Conservation (phyloP, 2,329 filamentous ascomycete genomes). For the Diaporthe aspalathi region DNA sequence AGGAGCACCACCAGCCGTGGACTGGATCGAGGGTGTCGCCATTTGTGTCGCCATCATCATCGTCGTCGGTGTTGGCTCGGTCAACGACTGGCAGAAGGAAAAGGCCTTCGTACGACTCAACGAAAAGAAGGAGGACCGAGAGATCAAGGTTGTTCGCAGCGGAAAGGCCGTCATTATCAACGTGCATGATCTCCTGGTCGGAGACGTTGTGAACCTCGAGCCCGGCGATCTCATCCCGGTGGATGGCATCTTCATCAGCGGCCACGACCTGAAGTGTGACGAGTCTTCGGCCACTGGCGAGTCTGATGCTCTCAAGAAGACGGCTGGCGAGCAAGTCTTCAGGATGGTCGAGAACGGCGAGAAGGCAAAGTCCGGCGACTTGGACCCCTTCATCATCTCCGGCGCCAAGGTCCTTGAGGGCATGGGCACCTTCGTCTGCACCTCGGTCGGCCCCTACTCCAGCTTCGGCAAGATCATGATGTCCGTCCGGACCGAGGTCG, state of each 20-base stretch:
- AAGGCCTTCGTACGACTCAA: constrained; percentile 70
- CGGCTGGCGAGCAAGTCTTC: constrained; percentile 67
- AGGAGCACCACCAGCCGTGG: constrained; percentile 56
- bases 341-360: constrained; percentile 62
- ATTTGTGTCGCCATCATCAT: constrained; percentile 72
- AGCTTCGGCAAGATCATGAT: constrained; percentile 67
- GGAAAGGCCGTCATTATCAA: constrained; percentile 71
- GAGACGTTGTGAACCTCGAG: constrained; percentile 75
- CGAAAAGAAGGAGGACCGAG: constrained; percentile 68
- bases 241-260: constrained; percentile 73
- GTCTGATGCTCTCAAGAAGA: constrained; percentile 76
- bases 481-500: constrained; percentile 62
- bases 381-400: constrained; percentile 75
- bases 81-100: constrained; percentile 74
- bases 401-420: constrained; percentile 66
- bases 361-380: constrained; percentile 52
- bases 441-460: constrained; percentile 66
- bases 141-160: constrained; percentile 73
- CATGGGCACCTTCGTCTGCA: constrained; percentile 65
- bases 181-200: constrained; percentile 72
- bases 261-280: constrained; percentile 75
- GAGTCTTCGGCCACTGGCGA: constrained; percentile 78
- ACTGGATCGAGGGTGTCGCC: constrained; percentile 73
- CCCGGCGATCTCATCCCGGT: constrained; percentile 75
- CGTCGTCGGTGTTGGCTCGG: constrained; percentile 68